A percentile compares a stretch with the other conserved stretches of the same genome.
Evolutionary conservation across 495 filamentous ascomycete genomes (phyloP).

Genomic region (Neurospora sp.): DNA sequence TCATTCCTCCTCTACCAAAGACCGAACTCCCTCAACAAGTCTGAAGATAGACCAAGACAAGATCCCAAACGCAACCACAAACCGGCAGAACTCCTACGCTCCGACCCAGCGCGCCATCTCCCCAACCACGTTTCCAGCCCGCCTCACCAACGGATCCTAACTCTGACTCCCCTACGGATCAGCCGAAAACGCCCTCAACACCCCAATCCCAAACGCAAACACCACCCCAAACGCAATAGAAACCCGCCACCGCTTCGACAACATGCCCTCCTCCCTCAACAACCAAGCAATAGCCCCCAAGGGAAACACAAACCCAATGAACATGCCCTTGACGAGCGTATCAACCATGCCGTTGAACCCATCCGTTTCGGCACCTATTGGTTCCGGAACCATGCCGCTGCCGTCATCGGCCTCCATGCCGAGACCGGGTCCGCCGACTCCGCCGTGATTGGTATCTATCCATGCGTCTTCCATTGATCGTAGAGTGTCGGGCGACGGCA

Average conservation of each 20-base stretch:
- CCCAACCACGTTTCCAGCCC: not conserved
- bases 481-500: conserved; percentile 52
- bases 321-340: conserved; percentile 77
- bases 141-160: not conserved
- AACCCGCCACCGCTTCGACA: conserved; percentile 69
- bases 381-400: conserved; percentile 4
- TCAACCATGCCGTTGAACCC: conserved; percentile 48
- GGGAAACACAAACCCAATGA: conserved; percentile 93
- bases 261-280: conserved; percentile 79
- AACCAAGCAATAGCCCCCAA: conserved; percentile 76
- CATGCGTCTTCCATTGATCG: conserved; percentile 76
- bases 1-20: not conserved
- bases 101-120: not conserved
- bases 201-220: conserved; percentile 30
- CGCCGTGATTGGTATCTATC: conserved; percentile 64
- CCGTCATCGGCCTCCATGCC: conserved; percentile 26
- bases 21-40: not conserved
- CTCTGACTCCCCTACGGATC: conserved; percentile 10
- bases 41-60: not conserved
- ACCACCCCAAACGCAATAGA: conserved; percentile 75
- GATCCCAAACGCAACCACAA: not conserved
- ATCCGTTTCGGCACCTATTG: conserved; percentile 28
- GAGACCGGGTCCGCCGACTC: conserved; percentile 23
- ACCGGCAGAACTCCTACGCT: not conserved
- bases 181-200: conserved; percentile 29